A percentile compares a stretch with the other conserved stretches of the same genome.
Evolutionary conservation across 768 basidiomycete genomes (phyloP).

Genomic region (Lenzites betulinus): DNA sequence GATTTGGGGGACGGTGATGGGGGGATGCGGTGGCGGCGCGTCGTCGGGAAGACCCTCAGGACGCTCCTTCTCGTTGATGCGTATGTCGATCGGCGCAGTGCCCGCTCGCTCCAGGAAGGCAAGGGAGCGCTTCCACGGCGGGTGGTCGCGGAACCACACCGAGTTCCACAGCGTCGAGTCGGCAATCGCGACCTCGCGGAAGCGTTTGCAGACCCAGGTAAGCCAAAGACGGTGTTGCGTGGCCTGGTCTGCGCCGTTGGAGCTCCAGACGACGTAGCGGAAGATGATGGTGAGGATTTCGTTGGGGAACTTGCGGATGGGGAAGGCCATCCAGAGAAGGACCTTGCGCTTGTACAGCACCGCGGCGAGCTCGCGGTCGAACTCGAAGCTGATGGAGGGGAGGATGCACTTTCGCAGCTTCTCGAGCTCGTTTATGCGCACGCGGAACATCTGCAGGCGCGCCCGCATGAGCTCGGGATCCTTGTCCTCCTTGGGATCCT

Average conservation of each 20-base stretch:
- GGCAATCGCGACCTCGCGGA: constrained; percentile 27
- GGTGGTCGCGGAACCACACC: constrained; percentile 59
- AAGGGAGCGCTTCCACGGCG: constrained; percentile 52
- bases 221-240: constrained; percentile 47
- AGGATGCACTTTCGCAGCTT: constrained; percentile 12
- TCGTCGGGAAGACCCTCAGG: constrained; percentile 12
- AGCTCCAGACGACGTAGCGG: constrained; percentile 59
- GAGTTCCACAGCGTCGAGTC: constrained; percentile 44
- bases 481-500: not conserved
- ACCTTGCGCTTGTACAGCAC: constrained; percentile 26
- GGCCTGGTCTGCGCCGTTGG: constrained; percentile 24
- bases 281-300: constrained; percentile 71
- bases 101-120: constrained; percentile 62
- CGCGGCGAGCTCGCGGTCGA: constrained; percentile 21
- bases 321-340: constrained; percentile 48
- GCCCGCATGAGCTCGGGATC: constrained; percentile 2
- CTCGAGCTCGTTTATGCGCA: constrained; percentile 17
- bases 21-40: constrained; percentile 1
- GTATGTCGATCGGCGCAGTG: constrained; percentile 57
- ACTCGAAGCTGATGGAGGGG: constrained; percentile 21
- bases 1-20: constrained; percentile 47
- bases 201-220: constrained; percentile 56
- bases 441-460: constrained; percentile 9
- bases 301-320: constrained; percentile 60
- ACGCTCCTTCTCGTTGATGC: constrained; percentile 49